A percentile compares a stretch with the other conserved stretches of the same genome.
Conservation (phyloP, 176 grass and related monocot genomes). For the Bothriochloa decipiens region DNA sequence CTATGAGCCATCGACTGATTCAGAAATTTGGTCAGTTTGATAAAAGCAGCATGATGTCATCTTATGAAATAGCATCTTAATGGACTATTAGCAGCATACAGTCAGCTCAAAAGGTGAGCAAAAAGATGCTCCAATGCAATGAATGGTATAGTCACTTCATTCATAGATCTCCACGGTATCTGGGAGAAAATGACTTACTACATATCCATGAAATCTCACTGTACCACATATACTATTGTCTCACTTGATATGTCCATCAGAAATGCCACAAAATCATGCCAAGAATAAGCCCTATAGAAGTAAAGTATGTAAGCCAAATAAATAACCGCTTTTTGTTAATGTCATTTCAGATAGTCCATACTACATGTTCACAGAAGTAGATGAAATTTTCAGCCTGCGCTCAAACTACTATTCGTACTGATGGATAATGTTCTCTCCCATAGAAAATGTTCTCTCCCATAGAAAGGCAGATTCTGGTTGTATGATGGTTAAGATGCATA, state of each 20-base stretch:
- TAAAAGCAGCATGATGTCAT: neutral
- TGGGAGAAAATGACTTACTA: slow-evolving; percentile 22
- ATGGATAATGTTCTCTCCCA: slow-evolving; percentile 38
- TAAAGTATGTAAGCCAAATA: slow-evolving; percentile 32
- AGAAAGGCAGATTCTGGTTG: slow-evolving; percentile 38
- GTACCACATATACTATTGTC: slow-evolving; percentile 29
- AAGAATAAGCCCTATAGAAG: slow-evolving; percentile 16
- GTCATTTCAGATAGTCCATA: slow-evolving; percentile 18
- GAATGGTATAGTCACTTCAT: neutral
- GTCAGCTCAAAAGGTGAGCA: neutral
- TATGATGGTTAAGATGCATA: slow-evolving; percentile 72
- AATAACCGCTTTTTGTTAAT: slow-evolving; percentile 37
- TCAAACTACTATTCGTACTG: slow-evolving; percentile 22
- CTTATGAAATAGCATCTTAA: slow-evolving; percentile 16
- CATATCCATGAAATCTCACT: slow-evolving; percentile 35
- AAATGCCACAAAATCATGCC: slow-evolving; percentile 21
- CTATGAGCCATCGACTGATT: neutral
- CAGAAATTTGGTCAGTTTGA: slow-evolving; percentile 22
- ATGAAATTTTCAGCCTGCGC: slow-evolving; percentile 44
- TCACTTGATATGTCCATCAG: slow-evolving; percentile 16
- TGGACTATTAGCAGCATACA: slow-evolving; percentile 7
- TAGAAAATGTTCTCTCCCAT: slow-evolving; percentile 32
- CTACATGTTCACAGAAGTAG: slow-evolving; percentile 21
- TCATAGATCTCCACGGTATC: neutral
- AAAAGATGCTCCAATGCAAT: neutral